Evolutionary conservation across 169 alveolate genomes (phyloP).

Genomic region (Plasmodium coatneyi): DNA sequence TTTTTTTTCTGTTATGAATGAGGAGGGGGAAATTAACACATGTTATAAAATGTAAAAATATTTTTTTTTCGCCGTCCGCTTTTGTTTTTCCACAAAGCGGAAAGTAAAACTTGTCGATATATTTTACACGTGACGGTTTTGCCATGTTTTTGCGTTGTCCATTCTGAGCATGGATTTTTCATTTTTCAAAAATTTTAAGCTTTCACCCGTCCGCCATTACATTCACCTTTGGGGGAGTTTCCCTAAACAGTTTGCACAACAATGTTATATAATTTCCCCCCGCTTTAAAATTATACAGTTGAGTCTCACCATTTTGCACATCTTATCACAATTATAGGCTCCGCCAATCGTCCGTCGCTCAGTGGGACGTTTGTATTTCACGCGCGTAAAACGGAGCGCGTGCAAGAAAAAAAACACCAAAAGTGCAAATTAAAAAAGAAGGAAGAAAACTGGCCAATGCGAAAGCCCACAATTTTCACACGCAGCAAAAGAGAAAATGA

Average conservation of each 20-base stretch:
- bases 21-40: not conserved
- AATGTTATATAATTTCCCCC: not conserved
- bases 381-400: not conserved
- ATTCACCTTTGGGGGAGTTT: not conserved
- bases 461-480: not conserved
- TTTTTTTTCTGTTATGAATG: not conserved
- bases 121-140: not conserved
- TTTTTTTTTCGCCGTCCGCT: not conserved
- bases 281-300: not conserved
- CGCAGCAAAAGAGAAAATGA: not conserved
- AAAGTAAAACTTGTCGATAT: not conserved
- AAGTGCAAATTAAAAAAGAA: not conserved
- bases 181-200: not conserved
- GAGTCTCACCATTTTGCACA: not conserved
- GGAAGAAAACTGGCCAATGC: not conserved
- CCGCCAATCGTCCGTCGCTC: not conserved
- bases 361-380: not conserved
- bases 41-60: not conserved
- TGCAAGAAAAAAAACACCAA: not conserved
- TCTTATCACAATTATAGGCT: not conserved
- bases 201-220: not conserved
- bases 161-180: not conserved
- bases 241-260: not conserved
- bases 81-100: not conserved
- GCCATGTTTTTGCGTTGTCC: not conserved